These are phyloP conservation scores for Sanghuangporus sanghuang DNA, from an alignment of 1,284 basidiomycete genomes.

Conservation along the genomic window DNA sequence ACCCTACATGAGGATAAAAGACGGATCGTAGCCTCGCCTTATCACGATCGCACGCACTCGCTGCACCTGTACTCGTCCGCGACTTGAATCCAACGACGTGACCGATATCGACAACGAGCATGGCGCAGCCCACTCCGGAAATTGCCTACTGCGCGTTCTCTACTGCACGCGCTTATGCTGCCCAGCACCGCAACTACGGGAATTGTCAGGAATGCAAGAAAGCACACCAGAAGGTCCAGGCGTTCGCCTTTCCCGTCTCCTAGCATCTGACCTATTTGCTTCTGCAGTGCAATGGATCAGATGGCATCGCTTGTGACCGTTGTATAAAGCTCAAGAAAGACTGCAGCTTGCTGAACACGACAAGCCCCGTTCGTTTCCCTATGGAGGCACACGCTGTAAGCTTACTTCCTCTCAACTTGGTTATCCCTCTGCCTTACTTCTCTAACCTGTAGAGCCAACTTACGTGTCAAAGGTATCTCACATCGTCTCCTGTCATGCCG, in stretches of 20 bases:
- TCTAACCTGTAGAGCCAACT: not conserved
- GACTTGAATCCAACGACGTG: no score
- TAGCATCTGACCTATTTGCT: not conserved
- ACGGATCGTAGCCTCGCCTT: no score
- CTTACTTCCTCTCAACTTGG: not conserved
- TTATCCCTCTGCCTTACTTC: not conserved
- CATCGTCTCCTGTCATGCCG: not conserved
- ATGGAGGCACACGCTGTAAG: not conserved
- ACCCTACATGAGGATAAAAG: no score
- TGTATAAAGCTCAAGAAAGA: not conserved
- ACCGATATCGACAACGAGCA: no score
- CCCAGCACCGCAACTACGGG: not conserved
- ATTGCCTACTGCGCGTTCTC: not conserved
- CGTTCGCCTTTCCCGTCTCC: no score
- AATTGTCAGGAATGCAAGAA: conserved; percentile 7
- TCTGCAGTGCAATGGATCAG: not conserved
- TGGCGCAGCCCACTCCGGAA: not conserved
- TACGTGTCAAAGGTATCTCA: not conserved
- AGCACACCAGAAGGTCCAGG: not conserved
- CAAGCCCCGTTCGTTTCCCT: not conserved
- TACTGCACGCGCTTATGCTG: not conserved
- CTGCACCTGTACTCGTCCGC: no score
- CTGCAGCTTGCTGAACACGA: not conserved
- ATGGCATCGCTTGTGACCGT: not conserved
- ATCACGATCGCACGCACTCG: no score